Base-by-base conservation (phyloP, 306 rosid species). In the Psophocarpus tetragonolobus region DNA sequence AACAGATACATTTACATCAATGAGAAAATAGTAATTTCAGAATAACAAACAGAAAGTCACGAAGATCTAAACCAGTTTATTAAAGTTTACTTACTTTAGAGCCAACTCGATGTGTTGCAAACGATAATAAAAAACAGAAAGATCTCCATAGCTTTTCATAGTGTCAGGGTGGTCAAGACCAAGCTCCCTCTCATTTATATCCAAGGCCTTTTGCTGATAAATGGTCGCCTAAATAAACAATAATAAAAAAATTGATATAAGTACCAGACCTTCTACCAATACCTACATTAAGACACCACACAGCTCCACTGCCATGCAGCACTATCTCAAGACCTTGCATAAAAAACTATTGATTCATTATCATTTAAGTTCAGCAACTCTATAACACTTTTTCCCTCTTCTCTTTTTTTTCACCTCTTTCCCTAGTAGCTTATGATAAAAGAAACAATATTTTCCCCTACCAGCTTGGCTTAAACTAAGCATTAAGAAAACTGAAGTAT, bases 91-190 rank as follows among this genome's bases (percentile, higher is more conserved):
- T 87, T 87, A 95, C 98, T 95, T 95, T 86, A 92, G 77, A 80
- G 98, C 97, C 83, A 95, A 85, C 85, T 95, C 98, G 39, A 92
- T 88, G 82, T 92, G 97, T 76, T 95, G 98, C 76, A 95, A 90
- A 65, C 98, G 97, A 69, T 95, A 95, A 71, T 92, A 95, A 74
- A 95, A 95, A 73, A 95, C 98, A 0, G 98, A 92, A 78, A 95
- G 97, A 85, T 95, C 98, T 39, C 98, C 98, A 2, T 95, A 95
- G 88, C 98, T 92, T 91, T 95, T 95, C 97, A 92, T 89, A 66
- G 98, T 95, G 80, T 95, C 98, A 13, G 98, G 97, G 84, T 95
- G 98, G 70, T 95, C 97, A 81, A 92, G 97, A 81, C 98, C 98
- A 68, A 95, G 97, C 81, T 95, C 98, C 72, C 93, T 89, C 84